A percentile compares a stretch with the other conserved stretches of the same genome.
Evolutionary conservation across 805 yeast genomes (phyloP).

Genomic region (Cyberlindnera galapagoensis): DNA sequence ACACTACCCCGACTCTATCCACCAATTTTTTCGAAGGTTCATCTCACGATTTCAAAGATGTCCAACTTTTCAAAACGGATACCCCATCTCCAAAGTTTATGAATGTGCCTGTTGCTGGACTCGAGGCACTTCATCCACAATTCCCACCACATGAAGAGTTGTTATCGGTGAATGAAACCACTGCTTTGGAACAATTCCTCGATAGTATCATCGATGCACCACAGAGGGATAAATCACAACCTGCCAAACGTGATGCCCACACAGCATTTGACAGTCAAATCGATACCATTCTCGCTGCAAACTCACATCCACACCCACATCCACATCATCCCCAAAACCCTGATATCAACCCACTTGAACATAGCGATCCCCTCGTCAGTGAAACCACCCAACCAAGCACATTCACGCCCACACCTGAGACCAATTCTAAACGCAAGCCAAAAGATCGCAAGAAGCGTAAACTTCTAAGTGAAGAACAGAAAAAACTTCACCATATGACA

Average conservation of each 20-base stretch:
- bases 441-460: constrained; percentile 15
- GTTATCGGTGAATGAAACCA: constrained; percentile 22
- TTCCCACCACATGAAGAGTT: constrained; percentile 18
- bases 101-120: constrained; percentile 5
- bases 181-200: constrained; percentile 23
- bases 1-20: constrained; percentile 4
- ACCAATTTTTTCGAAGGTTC: neutral
- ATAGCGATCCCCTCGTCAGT: neutral
- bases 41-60: constrained; percentile 9
- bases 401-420: neutral
- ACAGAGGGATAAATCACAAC: constrained; percentile 2
- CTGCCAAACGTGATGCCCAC: neutral
- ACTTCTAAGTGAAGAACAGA: constrained; percentile 21
- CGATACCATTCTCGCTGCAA: too few species aligned
- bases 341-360: neutral
- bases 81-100: constrained; percentile 11
- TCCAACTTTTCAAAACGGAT: constrained; percentile 7
- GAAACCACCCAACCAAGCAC: neutral
- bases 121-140: constrained; percentile 12
- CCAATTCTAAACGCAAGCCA: neutral
- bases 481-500: constrained; percentile 21
- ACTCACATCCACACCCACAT: too few species aligned
- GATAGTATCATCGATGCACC: constrained; percentile 25
- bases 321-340: neutral
- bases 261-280: too few species aligned